These are phyloP conservation scores for Tetracladium setigerum DNA, from an alignment of 495 filamentous ascomycete species.

Conservation along the genomic window DNA sequence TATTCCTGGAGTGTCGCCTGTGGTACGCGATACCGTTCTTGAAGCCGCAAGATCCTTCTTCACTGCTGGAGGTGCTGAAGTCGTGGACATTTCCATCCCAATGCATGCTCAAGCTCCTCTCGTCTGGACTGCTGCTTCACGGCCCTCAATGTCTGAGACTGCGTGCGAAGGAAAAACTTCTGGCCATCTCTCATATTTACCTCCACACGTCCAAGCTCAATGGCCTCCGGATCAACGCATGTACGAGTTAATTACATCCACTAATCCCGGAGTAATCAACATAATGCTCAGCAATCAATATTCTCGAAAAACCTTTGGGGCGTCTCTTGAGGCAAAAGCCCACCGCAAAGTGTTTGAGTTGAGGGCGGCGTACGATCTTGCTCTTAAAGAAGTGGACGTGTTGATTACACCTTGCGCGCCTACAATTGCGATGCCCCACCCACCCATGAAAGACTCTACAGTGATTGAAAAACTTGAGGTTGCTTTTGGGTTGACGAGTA, in stretches of 20 bases:
- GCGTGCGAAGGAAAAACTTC: too few relatives aligned
- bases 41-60: conserved; percentile 33
- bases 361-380: conserved; percentile 31
- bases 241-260: too few relatives aligned
- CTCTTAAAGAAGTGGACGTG: conserved; percentile 32
- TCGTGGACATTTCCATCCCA: conserved; percentile 44
- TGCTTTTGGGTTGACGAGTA: conserved; percentile 40
- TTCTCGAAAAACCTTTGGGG: too few relatives aligned
- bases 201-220: too few relatives aligned
- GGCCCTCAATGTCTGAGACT: too few relatives aligned
- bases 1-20: conserved; percentile 31
- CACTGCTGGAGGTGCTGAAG: conserved; percentile 34
- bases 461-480: conserved; percentile 28
- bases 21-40: conserved; percentile 30
- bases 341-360: too few relatives aligned
- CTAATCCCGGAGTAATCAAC: too few relatives aligned
- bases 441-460: conserved; percentile 31
- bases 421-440: conserved; percentile 28
- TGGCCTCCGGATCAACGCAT: too few relatives aligned
- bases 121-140: conserved; percentile 44
- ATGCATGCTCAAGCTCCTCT: conserved; percentile 38
- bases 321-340: too few relatives aligned
- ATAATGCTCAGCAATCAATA: too few relatives aligned
- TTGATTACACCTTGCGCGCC: conserved; percentile 35
- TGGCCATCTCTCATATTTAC: too few relatives aligned